phyloP scores from a whole-genome alignment of 2,329 filamentous ascomycete genomes.

The Alternaria atra region DNA sequence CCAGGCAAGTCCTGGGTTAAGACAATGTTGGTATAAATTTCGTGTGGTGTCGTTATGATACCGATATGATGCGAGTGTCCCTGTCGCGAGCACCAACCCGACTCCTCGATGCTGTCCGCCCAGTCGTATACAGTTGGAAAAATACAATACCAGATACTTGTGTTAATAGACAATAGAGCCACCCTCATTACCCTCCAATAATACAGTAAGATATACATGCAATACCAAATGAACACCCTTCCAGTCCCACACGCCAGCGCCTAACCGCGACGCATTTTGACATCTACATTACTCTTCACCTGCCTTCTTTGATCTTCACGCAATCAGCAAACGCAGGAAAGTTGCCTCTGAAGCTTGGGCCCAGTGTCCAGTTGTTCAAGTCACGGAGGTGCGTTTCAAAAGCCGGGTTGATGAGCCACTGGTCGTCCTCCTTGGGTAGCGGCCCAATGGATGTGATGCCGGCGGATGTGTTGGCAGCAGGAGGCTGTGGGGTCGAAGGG shows the following conservation, averaged over 20 bases:
- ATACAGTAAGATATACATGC: slow-evolving; percentile 6
- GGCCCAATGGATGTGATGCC: slow-evolving; percentile 11
- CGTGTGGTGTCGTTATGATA: slow-evolving; percentile 8
- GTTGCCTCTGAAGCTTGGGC: slow-evolving; percentile 70
- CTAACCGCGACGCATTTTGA: neutral
- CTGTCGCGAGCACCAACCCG: neutral
- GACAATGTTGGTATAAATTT: slow-evolving; percentile 8
- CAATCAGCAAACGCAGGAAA: slow-evolving; percentile 65
- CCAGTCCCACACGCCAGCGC: slow-evolving; percentile 6
- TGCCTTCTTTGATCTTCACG: slow-evolving; percentile 46
- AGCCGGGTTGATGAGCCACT: slow-evolving; percentile 83
- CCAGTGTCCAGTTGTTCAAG: slow-evolving; percentile 83
- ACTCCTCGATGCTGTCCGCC: neutral
- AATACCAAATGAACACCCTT: slow-evolving; percentile 10
- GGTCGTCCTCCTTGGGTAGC: slow-evolving; percentile 56
- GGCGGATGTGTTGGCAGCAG: slow-evolving; percentile 29
- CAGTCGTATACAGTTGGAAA: neutral
- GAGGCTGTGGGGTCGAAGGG: slow-evolving; percentile 34
- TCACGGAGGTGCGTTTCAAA: slow-evolving; percentile 82
- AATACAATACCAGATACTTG: slow-evolving; percentile 10
- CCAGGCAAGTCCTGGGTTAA: neutral
- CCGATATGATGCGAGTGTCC: neutral
- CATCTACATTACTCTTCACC: slow-evolving; percentile 28
- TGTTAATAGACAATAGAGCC: slow-evolving; percentile 18
- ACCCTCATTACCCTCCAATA: slow-evolving; percentile 1